phyloP scores from a whole-genome alignment of 257 asterid genomes.

The Solanum bulbocastanum region DNA sequence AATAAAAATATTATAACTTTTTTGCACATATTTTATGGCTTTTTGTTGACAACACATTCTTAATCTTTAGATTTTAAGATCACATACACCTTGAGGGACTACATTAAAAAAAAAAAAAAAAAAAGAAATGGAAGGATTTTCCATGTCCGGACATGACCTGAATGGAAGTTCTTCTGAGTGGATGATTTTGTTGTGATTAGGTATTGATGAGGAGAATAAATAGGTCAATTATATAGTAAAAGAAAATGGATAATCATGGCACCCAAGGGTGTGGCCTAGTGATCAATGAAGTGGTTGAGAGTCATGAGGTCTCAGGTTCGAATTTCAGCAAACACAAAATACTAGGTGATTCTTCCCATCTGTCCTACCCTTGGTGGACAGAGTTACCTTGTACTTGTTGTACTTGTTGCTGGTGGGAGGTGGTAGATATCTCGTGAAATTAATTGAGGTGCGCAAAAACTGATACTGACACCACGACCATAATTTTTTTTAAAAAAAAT shows the following conservation, averaged over 20 bases:
- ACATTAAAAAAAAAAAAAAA: neutral
- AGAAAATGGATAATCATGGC: neutral
- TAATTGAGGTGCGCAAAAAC: neutral
- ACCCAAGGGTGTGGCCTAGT: neutral
- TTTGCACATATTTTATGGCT: neutral
- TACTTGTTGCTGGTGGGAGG: neutral
- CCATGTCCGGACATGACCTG: neutral
- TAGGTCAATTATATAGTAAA: neutral
- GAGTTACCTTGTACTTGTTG: neutral
- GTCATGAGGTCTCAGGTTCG: neutral
- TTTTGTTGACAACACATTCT: neutral
- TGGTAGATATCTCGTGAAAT: neutral
- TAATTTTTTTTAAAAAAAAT: rapidly evolving
- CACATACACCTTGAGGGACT: neutral
- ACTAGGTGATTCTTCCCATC: neutral
- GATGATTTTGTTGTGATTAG: neutral
- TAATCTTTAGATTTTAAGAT: neutral
- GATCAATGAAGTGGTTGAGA: neutral
- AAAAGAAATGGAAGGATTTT: neutral
- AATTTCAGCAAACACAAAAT: neutral
- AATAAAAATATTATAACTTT: neutral
- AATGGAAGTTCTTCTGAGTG: neutral
- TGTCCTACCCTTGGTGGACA: neutral
- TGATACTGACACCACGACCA: neutral
- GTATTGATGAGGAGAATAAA: neutral